Conservation (phyloP, 2,329 filamentous ascomycete species). For the Trichoderma cornu-damae region DNA sequence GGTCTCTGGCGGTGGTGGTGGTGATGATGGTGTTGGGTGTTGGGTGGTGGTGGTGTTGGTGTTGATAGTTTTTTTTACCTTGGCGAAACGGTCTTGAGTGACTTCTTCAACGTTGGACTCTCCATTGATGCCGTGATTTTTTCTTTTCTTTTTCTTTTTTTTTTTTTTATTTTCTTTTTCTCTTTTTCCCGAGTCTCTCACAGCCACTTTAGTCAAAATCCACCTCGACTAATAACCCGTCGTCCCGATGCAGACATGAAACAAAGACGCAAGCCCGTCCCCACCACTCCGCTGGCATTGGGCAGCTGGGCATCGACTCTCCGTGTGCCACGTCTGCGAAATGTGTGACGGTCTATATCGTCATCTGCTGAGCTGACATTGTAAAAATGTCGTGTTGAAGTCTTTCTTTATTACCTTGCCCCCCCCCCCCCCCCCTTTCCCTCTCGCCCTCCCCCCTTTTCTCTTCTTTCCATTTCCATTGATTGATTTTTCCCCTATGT, state of each 20-base stretch:
- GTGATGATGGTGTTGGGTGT: background rate
- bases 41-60: background rate
- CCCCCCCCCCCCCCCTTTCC: too few relatives aligned
- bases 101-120: background rate
- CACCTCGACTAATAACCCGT: background rate
- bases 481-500: too few relatives aligned
- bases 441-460: too few relatives aligned
- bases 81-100: slow-evolving; percentile 1
- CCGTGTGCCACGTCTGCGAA: slow-evolving; percentile 6
- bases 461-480: background rate
- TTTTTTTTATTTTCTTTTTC: too few relatives aligned
- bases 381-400: background rate
- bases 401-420: too few relatives aligned
- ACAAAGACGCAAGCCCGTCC: too few relatives aligned
- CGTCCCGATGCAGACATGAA: background rate
- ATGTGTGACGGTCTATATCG: background rate
- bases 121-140: slow-evolving; percentile 4
- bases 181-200: background rate
- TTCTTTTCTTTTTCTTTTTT: too few relatives aligned
- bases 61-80: background rate
- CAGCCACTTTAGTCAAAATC: background rate
- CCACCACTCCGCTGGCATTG: slow-evolving; percentile 9
- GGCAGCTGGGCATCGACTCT: slow-evolving; percentile 16
- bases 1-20: background rate
- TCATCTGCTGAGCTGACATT: background rate